These are phyloP conservation scores for Bipolaris cookei DNA, from an alignment of 2,329 filamentous ascomycete genomes.

Conservation along the genomic window DNA sequence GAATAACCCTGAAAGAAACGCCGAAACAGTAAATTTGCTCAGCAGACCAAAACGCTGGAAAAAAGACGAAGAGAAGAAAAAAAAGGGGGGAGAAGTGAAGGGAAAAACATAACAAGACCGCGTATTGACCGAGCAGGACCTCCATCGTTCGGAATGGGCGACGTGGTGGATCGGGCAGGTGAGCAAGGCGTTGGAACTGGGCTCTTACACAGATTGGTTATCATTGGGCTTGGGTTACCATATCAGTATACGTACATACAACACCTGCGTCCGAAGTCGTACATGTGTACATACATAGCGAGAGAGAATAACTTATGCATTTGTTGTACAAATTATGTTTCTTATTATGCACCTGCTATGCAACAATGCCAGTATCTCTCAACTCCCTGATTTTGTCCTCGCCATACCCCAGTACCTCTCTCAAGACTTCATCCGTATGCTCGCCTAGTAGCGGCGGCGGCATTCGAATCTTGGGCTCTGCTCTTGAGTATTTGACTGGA, in stretches of 20 bases:
- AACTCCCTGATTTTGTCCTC: conserved; percentile 31
- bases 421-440: conserved; percentile 45
- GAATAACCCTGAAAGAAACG: not conserved
- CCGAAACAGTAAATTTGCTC: not conserved
- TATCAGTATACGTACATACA: too few relatives aligned
- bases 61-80: not conserved
- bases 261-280: too few relatives aligned
- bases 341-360: conserved; percentile 3
- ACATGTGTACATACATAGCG: too few relatives aligned
- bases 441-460: conserved; percentile 79
- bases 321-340: not conserved
- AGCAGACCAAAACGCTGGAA: not conserved
- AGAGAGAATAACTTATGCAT: not conserved
- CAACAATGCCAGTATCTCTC: conserved; percentile 20
- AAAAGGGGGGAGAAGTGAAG: not conserved
- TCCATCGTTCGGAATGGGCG: not conserved
- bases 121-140: not conserved
- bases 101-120: not conserved
- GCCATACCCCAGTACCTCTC: conserved; percentile 35
- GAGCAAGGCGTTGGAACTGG: not conserved
- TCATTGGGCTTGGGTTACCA: not conserved
- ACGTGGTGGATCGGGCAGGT: not conserved
- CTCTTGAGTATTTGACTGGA: conserved; percentile 90
- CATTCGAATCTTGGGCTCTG: conserved; percentile 73
- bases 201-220: not conserved